Conservation (phyloP, 1,284 basidiomycete genomes). For the Irpex sp. region DNA sequence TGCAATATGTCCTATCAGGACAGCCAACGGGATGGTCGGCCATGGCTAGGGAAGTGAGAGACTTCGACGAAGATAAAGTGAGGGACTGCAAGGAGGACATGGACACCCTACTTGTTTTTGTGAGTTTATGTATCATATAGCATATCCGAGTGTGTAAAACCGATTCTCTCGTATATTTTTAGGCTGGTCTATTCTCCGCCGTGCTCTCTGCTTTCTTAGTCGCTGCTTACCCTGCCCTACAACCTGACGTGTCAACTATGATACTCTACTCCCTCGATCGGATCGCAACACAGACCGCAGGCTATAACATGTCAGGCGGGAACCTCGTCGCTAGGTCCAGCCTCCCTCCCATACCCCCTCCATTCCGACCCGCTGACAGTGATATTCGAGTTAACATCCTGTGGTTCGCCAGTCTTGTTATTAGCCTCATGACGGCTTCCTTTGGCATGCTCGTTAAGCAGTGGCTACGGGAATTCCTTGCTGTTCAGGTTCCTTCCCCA, state of each 20-base stretch:
- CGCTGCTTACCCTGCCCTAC: conserved; percentile 6
- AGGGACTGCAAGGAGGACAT: background rate
- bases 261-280: background rate
- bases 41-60: background rate
- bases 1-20: background rate
- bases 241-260: background rate
- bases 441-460: conserved; percentile 16
- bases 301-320: background rate
- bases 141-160: background rate
- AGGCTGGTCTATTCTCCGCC: conserved; percentile 18
- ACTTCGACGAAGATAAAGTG: background rate
- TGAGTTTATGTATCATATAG: background rate
- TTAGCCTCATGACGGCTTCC: conserved; percentile 14
- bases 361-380: background rate
- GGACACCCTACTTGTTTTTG: background rate
- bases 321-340: background rate
- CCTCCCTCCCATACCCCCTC: background rate
- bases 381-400: conserved; percentile 7
- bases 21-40: background rate
- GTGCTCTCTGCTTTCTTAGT: conserved; percentile 12
- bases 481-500: background rate
- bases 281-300: background rate
- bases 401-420: conserved; percentile 14
- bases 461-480: conserved; percentile 13
- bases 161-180: background rate